These are phyloP conservation scores for Tolypocladium tundrense DNA, from an alignment of 2,329 filamentous ascomycete species.

Conservation along the genomic window DNA sequence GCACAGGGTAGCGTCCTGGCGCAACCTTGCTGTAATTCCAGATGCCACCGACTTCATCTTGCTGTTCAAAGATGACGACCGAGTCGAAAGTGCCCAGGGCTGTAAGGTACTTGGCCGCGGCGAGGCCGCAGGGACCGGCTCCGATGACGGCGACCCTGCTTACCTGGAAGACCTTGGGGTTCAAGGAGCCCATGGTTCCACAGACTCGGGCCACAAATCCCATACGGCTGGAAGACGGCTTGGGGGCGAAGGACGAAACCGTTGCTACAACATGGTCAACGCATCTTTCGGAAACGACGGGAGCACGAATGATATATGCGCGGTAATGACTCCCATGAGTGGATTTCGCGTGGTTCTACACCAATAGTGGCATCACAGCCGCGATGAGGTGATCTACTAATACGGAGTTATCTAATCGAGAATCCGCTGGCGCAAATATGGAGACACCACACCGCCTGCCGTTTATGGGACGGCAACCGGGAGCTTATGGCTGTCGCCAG, in stretches of 20 bases:
- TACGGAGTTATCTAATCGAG: not conserved
- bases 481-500: not conserved
- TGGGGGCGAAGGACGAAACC: not conserved
- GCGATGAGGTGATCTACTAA: not conserved
- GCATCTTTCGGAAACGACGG: not conserved
- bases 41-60: conserved; percentile 64
- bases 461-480: not conserved
- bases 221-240: not conserved
- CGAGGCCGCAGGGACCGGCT: conserved; percentile 69
- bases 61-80: conserved; percentile 76
- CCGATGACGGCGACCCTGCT: conserved; percentile 67
- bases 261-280: not conserved
- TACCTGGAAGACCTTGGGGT: conserved; percentile 32
- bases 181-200: conserved; percentile 17
- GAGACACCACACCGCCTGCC: not conserved
- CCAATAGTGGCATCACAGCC: not conserved
- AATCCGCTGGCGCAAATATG: not conserved
- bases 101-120: conserved; percentile 68
- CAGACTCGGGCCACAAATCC: not conserved
- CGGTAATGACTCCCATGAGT: not conserved
- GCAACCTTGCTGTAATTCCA: conserved; percentile 65
- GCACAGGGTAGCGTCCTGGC: conserved; percentile 42
- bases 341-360: not conserved
- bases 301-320: not conserved
- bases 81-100: conserved; percentile 57